phyloP scores from a whole-genome alignment of 2,329 filamentous ascomycete species.

The Hymenoscyphus fraxineus region DNA sequence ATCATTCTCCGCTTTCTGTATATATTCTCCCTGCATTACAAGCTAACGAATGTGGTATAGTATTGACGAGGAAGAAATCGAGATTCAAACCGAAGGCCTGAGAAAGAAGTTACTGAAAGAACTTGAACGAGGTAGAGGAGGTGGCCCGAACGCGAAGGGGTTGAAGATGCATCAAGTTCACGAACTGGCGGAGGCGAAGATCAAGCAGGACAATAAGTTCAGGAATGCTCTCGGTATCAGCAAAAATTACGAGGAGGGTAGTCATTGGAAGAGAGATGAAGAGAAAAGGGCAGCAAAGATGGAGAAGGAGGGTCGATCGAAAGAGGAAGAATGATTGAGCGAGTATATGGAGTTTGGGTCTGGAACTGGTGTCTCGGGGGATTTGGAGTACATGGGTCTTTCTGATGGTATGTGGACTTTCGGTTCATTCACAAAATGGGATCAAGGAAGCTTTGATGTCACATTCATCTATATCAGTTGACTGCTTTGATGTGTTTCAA shows the following conservation, averaged over 20 bases:
- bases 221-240: slow-evolving; percentile 82
- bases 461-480: neutral
- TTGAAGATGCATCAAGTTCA: slow-evolving; percentile 94
- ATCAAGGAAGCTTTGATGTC: neutral
- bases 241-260: slow-evolving; percentile 79
- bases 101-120: slow-evolving; percentile 55
- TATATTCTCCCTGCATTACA: neutral
- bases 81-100: slow-evolving; percentile 64
- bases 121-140: slow-evolving; percentile 36
- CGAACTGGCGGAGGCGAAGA: slow-evolving; percentile 93
- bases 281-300: slow-evolving; percentile 54
- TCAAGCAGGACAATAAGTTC: slow-evolving; percentile 87
- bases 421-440: neutral
- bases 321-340: slow-evolving; percentile 5
- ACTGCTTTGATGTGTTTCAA: too few relatives aligned
- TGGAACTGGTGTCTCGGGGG: slow-evolving; percentile 5
- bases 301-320: slow-evolving; percentile 26
- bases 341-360: neutral
- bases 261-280: slow-evolving; percentile 81
- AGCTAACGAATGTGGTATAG: slow-evolving; percentile 39
- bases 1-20: neutral
- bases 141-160: slow-evolving; percentile 44
- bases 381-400: neutral
- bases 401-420: neutral
- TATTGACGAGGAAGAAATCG: slow-evolving; percentile 86